These are phyloP conservation scores for Chenopodium quinoa DNA, from an alignment of 148 eudicot genomes.

Conservation along the genomic window DNA sequence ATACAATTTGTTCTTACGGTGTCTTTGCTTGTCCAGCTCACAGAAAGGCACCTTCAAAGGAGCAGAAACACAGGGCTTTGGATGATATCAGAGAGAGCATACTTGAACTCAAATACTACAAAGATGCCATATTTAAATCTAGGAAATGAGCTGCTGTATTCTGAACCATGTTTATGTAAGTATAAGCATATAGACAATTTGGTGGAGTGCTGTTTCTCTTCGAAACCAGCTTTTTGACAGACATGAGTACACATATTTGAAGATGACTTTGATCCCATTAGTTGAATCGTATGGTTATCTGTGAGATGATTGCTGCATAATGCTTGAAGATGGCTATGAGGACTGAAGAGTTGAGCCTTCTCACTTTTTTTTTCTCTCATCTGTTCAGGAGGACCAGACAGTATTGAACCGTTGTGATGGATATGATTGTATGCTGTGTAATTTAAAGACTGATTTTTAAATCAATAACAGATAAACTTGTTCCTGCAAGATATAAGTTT, in stretches of 20 bases:
- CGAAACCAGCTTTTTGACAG: background rate
- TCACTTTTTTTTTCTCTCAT: no score
- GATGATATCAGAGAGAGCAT: conserved; percentile 95
- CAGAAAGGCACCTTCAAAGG: conserved; percentile 77
- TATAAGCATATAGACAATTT: background rate
- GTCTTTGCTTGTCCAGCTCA: conserved; percentile 26
- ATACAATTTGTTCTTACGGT: background rate
- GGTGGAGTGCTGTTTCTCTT: background rate
- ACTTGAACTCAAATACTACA: conserved; percentile 75
- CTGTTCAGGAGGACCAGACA: no score
- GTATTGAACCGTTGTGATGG: background rate
- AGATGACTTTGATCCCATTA: background rate
- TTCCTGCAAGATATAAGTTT: background rate
- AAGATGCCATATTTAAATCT: conserved; percentile 58
- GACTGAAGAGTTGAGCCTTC: background rate
- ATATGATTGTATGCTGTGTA: background rate
- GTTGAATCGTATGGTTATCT: background rate
- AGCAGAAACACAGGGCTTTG: conserved; percentile 78
- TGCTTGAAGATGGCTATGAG: background rate
- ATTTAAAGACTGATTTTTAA: background rate
- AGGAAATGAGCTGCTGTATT: conserved; percentile 14
- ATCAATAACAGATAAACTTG: background rate
- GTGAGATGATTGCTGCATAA: conserved; percentile 2
- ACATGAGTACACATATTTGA: background rate
- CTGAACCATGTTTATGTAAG: background rate